Base-by-base conservation (phyloP, 176 grass and related monocot species). In the Oryza brachyantha region DNA sequence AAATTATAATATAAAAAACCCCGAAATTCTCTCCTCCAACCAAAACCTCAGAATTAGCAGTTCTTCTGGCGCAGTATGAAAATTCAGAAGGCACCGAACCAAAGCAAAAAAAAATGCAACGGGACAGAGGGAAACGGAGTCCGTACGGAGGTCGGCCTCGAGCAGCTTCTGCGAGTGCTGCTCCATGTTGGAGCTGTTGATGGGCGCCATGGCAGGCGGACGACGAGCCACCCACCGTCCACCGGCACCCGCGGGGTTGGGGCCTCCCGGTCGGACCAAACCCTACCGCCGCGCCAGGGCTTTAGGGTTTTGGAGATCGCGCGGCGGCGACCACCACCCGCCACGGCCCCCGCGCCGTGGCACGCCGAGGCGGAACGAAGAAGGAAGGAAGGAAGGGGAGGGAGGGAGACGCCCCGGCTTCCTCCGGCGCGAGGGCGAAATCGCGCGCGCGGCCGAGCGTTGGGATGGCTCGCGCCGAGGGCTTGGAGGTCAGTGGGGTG, bases 151-250 rank as follows among this genome's bases (percentile, higher is more conserved):
- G 41, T 98, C 95, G 11, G 92, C 78, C 71, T 99, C 96, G 66
- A 93, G 63, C 81, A 99, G 92, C 72, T 82, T 86, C 85, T 93
- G 88, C 75, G 96, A 93, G 67, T 93, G 96, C 78, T 91, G 90
- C 86, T 95, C 92, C 88, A 95, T 91, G 90, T 99, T 95, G 71
- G 69, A 54, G 81, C 86, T 81, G 83, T 85, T 64, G 73, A 99
- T 93, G 79, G 96, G 96, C 73, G 92, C 89, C 95, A 98, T 98
- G 78, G 48, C 48, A 43, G 10, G 83, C 65, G 58, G 64, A 29
- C 54, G 64, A 31, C 54, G 28, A 8, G 25, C 41, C 68, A 2
- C 46, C 73, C 25, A 10, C 28, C 75, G 39, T 8, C 37, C 66
- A 31, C 17, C 67, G 69, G 62, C 69, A 12, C 42, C 42, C 13